A percentile compares a stretch with the other conserved stretches of the same genome.
These are phyloP conservation scores for Fraxinus dipetala DNA, from an alignment of 305 asterid genomes.

Conservation along the genomic window DNA sequence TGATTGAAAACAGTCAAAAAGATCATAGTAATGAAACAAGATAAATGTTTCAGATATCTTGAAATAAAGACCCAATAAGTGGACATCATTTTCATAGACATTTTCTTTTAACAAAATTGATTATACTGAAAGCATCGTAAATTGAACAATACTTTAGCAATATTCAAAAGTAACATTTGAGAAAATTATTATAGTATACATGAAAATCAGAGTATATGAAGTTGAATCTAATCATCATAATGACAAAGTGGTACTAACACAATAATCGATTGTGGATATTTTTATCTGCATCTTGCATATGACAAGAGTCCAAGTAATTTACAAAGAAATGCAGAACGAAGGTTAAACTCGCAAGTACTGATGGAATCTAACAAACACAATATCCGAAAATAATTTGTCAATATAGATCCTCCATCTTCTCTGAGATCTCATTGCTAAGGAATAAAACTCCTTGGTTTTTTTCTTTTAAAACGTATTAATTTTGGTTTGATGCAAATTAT, in stretches of 20 bases:
- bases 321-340: neutral
- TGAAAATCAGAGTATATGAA: neutral
- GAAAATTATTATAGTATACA: slow-evolving; percentile 3
- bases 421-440: too few species aligned
- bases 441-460: too few species aligned
- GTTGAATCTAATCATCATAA: slow-evolving; percentile 63
- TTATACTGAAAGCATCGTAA: neutral
- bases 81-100: neutral
- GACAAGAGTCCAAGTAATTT: slow-evolving; percentile 10
- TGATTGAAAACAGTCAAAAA: neutral
- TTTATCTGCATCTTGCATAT: slow-evolving; percentile 92
- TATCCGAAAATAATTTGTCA: neutral
- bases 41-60: neutral
- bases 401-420: too few species aligned
- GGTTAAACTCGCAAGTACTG: neutral
- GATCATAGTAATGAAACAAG: neutral
- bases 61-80: neutral
- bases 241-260: slow-evolving; percentile 85
- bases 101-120: neutral
- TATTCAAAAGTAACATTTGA: neutral
- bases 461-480: neutral
- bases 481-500: neutral
- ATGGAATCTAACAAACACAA: neutral
- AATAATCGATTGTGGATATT: slow-evolving; percentile 72
- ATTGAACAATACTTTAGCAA: neutral